Evolutionary conservation across 176 grass and related monocot genomes (phyloP), one percentile per base, ranked within the genome.

Genomic region (Avena sativa): DNA sequence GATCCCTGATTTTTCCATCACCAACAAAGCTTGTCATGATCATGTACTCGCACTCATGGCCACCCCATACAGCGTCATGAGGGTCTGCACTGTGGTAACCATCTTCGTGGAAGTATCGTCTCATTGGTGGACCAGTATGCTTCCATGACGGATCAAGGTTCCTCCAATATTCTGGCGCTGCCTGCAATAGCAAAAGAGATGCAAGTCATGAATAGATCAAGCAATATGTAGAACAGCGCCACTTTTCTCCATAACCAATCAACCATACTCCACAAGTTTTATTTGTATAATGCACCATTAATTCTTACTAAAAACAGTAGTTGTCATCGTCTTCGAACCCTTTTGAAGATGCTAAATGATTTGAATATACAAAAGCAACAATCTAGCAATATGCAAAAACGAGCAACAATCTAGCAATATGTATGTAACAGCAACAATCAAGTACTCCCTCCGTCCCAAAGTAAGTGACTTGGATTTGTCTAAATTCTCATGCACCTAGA

Each of bases 151-250:
- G 95, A 82, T 98, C 95, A 40, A 98, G 89, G 73, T 93, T 93
- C 58, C 91, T 91, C 93, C 93, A 98, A 85, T 95, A 98, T 38
- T 93, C 95, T 65, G 95, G 95, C 51, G 95, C 93, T 87, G 89
- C 83, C 95, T 93, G 95, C 67, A 94, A 69, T 53, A 81, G 79
- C 63, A 81, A 75, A 63, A 9, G 21, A 81, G 71, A 50, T 25
- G 30, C 3, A 51, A 15, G 25, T 50, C 79, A 66, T 50, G 60
- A 66, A 44, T 46, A 49, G 46, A 13, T 25, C 25, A 81, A 26
- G 21, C 77, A 8, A 76, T 17, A 17, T 49, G 20, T 47, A 66
- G 11, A 36, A 78, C 51, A 36, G 23, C 26, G 46, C 16, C 16
- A 71, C 43, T 51, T 86, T 71, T 25, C 46, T 4, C 46, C n/a